Evolutionary conservation across 1,139 yeast genomes (phyloP).

Genomic region (Arxiozyma bovina): DNA sequence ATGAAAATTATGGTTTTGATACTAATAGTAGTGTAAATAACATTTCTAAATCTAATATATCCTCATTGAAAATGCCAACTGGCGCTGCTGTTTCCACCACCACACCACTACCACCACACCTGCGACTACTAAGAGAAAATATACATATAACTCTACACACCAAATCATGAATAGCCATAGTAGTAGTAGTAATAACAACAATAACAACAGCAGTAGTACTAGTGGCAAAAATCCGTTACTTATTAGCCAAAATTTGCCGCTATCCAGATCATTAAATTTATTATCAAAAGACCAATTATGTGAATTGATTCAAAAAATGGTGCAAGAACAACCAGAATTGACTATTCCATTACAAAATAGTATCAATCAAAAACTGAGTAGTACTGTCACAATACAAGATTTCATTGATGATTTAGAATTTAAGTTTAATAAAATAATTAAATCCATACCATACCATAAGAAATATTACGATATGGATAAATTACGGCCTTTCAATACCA

Average conservation of each 20-base stretch:
- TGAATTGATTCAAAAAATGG: conserved; percentile 19
- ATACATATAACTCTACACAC: conserved; percentile 2
- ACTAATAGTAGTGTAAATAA: too few species aligned
- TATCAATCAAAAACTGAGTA: conserved; percentile 8
- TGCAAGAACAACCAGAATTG: conserved; percentile 24
- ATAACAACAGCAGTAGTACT: not conserved
- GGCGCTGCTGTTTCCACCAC: not conserved
- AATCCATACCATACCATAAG: conserved; percentile 26
- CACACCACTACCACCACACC: not conserved
- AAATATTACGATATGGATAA: conserved; percentile 1
- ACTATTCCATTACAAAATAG: conserved; percentile 17
- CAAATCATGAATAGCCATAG: not conserved
- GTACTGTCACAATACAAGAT: conserved; percentile 7
- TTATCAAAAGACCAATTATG: conserved; percentile 26
- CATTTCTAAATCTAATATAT: not conserved
- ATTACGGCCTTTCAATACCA: conserved; percentile 4
- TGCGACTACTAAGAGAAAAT: not conserved
- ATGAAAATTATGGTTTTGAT: not conserved
- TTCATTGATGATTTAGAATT: conserved; percentile 19
- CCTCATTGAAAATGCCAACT: not conserved
- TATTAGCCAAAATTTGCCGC: conserved; percentile 28
- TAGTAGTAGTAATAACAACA: conserved; percentile 12
- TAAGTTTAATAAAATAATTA: conserved; percentile 20
- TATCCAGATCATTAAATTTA: conserved; percentile 26
- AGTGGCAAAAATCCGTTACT: conserved; percentile 11